Percentiles rank a stretch among this genome's conserved stretches.
phyloP scores from a whole-genome alignment of 202 grass and related monocot genomes.

The Eragrostis tef region DNA sequence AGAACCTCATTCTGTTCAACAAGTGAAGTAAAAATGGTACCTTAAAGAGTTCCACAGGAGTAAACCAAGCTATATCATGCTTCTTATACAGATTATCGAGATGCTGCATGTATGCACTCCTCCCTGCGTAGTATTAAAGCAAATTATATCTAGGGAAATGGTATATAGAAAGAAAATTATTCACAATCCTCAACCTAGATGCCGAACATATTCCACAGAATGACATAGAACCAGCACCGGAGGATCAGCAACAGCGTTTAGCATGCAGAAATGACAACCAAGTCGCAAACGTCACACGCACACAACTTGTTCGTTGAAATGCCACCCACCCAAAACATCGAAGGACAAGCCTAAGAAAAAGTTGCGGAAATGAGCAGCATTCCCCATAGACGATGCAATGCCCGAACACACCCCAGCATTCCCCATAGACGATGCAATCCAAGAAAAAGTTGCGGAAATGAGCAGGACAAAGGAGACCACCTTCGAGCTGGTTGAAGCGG shows the following conservation, averaged over 20 bases:
- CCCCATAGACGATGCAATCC: neutral
- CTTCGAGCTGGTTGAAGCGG: constrained; percentile 79
- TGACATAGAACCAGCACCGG: neutral
- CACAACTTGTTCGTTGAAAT: constrained; percentile 50
- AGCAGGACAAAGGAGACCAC: constrained; percentile 39
- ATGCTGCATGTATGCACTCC: constrained; percentile 76
- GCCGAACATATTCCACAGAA: constrained; percentile 1
- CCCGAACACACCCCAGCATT: constrained; percentile 4
- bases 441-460: neutral
- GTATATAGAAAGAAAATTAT: constrained; percentile 15
- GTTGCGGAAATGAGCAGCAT: no score
- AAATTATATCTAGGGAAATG: constrained; percentile 1
- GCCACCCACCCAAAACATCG: constrained; percentile 6
- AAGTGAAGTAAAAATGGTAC: constrained; percentile 47
- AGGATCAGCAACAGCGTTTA: neutral
- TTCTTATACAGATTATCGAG: constrained; percentile 89
- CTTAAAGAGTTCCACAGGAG: constrained; percentile 95
- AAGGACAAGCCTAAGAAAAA: neutral
- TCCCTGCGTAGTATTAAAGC: constrained; percentile 55
- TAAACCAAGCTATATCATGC: constrained; percentile 95
- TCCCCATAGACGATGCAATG: neutral
- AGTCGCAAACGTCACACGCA: constrained; percentile 18
- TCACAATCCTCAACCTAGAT: neutral
- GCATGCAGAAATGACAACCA: neutral
- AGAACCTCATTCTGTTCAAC: constrained; percentile 29